These are phyloP conservation scores for Sphaerulina musiva DNA, from an alignment of 2,329 filamentous ascomycete species.

Conservation along the genomic window DNA sequence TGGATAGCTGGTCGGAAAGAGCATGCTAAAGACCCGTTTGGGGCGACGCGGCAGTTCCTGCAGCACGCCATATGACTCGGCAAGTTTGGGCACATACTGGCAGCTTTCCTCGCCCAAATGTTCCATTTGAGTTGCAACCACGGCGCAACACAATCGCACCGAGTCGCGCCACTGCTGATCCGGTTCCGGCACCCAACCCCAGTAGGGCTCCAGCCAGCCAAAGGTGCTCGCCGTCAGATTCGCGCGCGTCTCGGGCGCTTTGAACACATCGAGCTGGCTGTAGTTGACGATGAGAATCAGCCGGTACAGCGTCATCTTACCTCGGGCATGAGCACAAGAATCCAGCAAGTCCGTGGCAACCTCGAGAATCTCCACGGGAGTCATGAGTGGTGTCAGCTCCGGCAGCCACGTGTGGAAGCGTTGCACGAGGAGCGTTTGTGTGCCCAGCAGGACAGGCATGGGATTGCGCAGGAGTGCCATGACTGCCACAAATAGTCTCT, in stretches of 20 bases:
- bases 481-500: constrained; percentile 81
- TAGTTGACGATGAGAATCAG: constrained; percentile 90
- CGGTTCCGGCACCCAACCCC: constrained; percentile 65
- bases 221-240: constrained; percentile 58
- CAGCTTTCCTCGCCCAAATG: constrained; percentile 74
- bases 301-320: constrained; percentile 87
- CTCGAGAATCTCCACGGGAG: constrained; percentile 77
- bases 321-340: constrained; percentile 77
- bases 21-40: constrained; percentile 64
- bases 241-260: constrained; percentile 65
- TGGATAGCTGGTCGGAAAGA: constrained; percentile 86
- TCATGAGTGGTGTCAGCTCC: constrained; percentile 70
- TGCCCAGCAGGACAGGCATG: constrained; percentile 80
- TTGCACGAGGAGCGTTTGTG: constrained; percentile 89
- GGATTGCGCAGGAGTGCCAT: constrained; percentile 84
- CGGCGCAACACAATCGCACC: constrained; percentile 85
- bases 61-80: constrained; percentile 80
- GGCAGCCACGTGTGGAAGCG: constrained; percentile 98
- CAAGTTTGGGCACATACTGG: constrained; percentile 82
- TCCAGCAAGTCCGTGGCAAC: constrained; percentile 92
- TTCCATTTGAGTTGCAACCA: constrained; percentile 76
- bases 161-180: constrained; percentile 88
- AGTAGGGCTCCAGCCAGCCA: constrained; percentile 87
- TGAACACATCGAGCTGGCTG: constrained; percentile 73
- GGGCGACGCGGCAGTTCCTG: constrained; percentile 56